Evolutionary conservation across 495 filamentous ascomycete genomes (phyloP).

Genomic region (Hypomontagnella submonticulosa): DNA sequence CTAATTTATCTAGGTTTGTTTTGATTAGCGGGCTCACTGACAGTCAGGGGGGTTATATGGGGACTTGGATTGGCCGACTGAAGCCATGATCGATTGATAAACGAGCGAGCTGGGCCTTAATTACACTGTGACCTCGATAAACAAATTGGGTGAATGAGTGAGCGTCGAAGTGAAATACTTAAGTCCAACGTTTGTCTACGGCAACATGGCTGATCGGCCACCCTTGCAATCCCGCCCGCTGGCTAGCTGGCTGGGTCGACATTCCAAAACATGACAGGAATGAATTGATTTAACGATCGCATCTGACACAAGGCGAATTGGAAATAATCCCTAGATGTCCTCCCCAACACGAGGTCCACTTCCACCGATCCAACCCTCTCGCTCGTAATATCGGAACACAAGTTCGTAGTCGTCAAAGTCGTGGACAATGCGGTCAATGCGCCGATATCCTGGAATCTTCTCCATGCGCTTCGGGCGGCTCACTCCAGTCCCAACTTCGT

Average conservation of each 20-base stretch:
- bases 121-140: background rate
- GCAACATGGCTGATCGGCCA: slow-evolving; percentile 6
- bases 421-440: slow-evolving; percentile 95
- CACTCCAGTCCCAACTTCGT: slow-evolving; percentile 53
- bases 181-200: slow-evolving; percentile 6
- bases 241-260: slow-evolving; percentile 8
- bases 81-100: slow-evolving; percentile 29
- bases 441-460: slow-evolving; percentile 83
- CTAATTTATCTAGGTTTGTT: no score
- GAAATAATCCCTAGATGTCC: slow-evolving; percentile 38
- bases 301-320: background rate
- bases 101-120: slow-evolving; percentile 15
- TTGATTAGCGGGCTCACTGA: background rate
- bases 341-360: slow-evolving; percentile 77
- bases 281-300: slow-evolving; percentile 17
- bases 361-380: slow-evolving; percentile 85
- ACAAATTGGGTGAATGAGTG: background rate
- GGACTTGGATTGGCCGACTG: slow-evolving; percentile 2
- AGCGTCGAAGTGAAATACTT: slow-evolving; percentile 11
- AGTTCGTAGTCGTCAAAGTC: slow-evolving; percentile 98
- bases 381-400: slow-evolving; percentile 96
- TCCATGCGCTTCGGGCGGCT: slow-evolving; percentile 77
- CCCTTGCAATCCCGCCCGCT: slow-evolving; percentile 16
- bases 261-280: slow-evolving; percentile 18
- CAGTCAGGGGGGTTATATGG: slow-evolving; percentile 1